Base-by-base conservation (phyloP, 1,284 basidiomycete species). In the Ceratobasidium sp. region DNA sequence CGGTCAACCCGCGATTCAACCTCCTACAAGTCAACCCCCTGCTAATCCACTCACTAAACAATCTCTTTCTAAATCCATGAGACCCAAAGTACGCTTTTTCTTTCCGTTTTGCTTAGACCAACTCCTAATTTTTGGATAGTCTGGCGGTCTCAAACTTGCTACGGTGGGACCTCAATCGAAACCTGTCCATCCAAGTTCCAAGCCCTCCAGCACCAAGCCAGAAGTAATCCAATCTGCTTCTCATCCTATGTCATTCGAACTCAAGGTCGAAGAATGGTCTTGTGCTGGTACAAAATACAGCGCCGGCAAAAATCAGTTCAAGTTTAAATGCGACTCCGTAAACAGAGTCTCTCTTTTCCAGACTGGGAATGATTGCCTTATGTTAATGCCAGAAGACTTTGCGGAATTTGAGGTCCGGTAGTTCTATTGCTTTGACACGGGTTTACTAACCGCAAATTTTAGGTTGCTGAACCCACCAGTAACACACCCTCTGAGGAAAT, bases 191-290 rank as follows among this genome's bases (percentile, higher is more conserved):
- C 44, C 42, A 42, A 48, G 17, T 15, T 38, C 59, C 10, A 62
- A 40, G 42, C n/a, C 15, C 17, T 10, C 65, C 15, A n/a, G 48
- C 17, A 46, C 2, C 4, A 28, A 42, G 20, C 65, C 15, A 15
- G 12, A 50, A n/a, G n/a, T 17, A 12, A 46, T 48, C 15, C 7
- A 20, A 17, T 23, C 42, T 48, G 26, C 40, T 7, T 17, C 40
- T 46, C n/a, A 38, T 33, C 28, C 46, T 28, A 23, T 12, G 33
- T 33, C 38, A 9, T 13, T 57, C 28, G 33, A n/a, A 4, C 28
- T 65, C 44, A 23, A 56, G 3, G 17, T 75, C 40, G n/a, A 66
- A 56, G 73, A 75, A 23, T 75, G 73, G 73, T 66, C 33, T 52
- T 75, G 73, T 23, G 73, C 20, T 15, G 17, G 20, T 42, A 66